phyloP scores from a whole-genome alignment of 352 stramenopile genomes.

The Phytopythium cucurbitacearum region DNA sequence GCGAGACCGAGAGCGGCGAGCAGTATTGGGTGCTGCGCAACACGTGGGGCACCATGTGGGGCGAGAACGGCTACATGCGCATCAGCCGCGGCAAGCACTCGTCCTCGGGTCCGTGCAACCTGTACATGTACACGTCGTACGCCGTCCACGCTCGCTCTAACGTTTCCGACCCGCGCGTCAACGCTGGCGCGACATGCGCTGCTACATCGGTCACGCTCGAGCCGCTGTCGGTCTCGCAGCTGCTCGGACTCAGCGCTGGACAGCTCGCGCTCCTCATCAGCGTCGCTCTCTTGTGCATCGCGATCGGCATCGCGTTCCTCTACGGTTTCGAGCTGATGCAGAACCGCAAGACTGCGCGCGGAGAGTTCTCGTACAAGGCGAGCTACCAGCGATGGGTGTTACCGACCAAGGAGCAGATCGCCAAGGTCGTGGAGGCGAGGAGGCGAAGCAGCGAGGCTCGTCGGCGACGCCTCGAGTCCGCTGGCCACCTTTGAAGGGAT shows the following conservation, averaged over 20 bases:
- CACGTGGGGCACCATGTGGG: constrained; percentile 89
- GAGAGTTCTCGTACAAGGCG: constrained; percentile 45
- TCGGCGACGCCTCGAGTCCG: neutral
- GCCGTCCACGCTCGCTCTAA: constrained; percentile 37
- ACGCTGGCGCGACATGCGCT: constrained; percentile 29
- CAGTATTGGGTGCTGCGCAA: constrained; percentile 90
- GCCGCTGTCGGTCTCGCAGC: constrained; percentile 27
- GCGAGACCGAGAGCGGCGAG: constrained; percentile 56
- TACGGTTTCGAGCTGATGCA: constrained; percentile 35
- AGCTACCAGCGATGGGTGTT: constrained; percentile 61
- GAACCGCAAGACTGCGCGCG: constrained; percentile 35
- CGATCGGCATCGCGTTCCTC: constrained; percentile 37
- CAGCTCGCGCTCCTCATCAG: constrained; percentile 41
- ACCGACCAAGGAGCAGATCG: constrained; percentile 61
- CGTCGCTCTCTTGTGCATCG: constrained; percentile 24
- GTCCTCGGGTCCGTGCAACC: constrained; percentile 57
- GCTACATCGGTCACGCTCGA: constrained; percentile 22
- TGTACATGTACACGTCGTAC: constrained; percentile 74
- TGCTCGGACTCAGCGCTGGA: constrained; percentile 31
- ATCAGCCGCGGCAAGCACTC: constrained; percentile 35
- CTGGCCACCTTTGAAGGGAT: too few species aligned
- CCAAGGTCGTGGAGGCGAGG: constrained; percentile 10
- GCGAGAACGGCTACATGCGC: constrained; percentile 78
- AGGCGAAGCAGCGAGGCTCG: constrained; percentile 8
- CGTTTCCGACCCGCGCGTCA: constrained; percentile 12